Evolutionary conservation across 345 rosid species (phyloP).

Genomic region (Laguncularia racemosa): DNA sequence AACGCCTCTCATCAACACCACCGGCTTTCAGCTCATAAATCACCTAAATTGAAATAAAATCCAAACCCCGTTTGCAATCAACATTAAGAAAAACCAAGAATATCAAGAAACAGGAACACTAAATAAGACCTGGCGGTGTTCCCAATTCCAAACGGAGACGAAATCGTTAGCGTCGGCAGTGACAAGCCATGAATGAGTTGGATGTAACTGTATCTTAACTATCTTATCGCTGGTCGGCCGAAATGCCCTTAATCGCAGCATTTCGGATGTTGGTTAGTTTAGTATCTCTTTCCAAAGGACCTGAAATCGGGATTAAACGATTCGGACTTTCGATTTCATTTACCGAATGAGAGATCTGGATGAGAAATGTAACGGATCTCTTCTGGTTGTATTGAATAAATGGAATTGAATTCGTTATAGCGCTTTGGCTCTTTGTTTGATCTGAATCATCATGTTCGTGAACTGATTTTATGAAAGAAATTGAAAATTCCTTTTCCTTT

Average conservation of each 20-base stretch:
- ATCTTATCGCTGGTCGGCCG: slow-evolving; percentile 76
- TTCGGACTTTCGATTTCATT: slow-evolving; percentile 2
- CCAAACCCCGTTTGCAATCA: neutral
- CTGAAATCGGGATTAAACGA: neutral
- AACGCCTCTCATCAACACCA: slow-evolving; percentile 93
- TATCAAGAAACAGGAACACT: neutral
- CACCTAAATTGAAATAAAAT: slow-evolving; percentile 23
- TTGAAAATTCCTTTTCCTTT: neutral
- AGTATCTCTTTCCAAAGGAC: neutral
- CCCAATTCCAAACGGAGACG: slow-evolving; percentile 99
- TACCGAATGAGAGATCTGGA: slow-evolving; percentile 1
- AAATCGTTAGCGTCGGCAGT: slow-evolving; percentile 94
- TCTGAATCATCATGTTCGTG: too few relatives aligned
- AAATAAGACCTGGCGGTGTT: slow-evolving; percentile 78
- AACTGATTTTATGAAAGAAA: neutral
- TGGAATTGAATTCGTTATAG: too few relatives aligned
- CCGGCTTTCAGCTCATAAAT: slow-evolving; percentile 96
- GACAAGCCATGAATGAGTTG: slow-evolving; percentile 99
- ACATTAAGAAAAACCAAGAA: neutral
- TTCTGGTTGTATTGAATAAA: neutral
- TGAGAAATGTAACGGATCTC: neutral
- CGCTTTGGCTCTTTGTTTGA: too few relatives aligned
- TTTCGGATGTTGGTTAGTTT: slow-evolving; percentile 19
- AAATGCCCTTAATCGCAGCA: slow-evolving; percentile 87
- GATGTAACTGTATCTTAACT: slow-evolving; percentile 92